Percentiles rank a stretch among this genome's conserved stretches.
Evolutionary conservation across 148 eudicot species (phyloP).

Genomic region (Arctostaphylos glauca): DNA sequence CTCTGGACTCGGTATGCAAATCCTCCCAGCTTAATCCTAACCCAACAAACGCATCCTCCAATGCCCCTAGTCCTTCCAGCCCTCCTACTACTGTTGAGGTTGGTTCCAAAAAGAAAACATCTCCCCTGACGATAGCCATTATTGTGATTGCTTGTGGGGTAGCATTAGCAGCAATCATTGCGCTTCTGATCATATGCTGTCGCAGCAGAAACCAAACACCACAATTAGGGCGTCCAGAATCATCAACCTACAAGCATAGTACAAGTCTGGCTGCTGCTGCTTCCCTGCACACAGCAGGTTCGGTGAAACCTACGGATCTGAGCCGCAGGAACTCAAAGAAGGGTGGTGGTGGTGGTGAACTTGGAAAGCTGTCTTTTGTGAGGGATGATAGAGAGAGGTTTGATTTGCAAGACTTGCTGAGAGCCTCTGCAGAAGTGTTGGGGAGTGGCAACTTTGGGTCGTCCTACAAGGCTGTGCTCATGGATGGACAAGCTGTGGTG

Average conservation of each 20-base stretch:
- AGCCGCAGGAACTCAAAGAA: conserved; percentile 4
- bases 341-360: conserved; percentile 10
- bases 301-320: neutral
- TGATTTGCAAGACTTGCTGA: conserved; percentile 67
- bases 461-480: conserved; percentile 70
- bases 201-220: conserved; percentile 20
- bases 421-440: conserved; percentile 83
- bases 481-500: conserved; percentile 54
- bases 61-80: neutral
- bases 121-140: conserved; percentile 25
- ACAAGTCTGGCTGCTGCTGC: neutral
- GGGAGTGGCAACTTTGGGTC: conserved; percentile 85
- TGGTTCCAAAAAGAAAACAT: neutral
- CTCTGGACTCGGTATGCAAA: conserved; percentile 41
- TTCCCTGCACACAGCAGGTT: neutral
- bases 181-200: conserved; percentile 22
- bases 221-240: conserved; percentile 14
- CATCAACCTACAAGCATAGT: conserved; percentile 15
- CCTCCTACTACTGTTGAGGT: neutral
- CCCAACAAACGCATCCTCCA: conserved; percentile 4
- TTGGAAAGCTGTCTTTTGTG: conserved; percentile 57
- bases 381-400: conserved; percentile 60
- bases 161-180: conserved; percentile 27
- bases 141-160: conserved; percentile 25
- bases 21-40: neutral